These are phyloP conservation scores for Penicillium sclerotiorum DNA, from an alignment of 2,329 filamentous ascomycete genomes.

Conservation along the genomic window DNA sequence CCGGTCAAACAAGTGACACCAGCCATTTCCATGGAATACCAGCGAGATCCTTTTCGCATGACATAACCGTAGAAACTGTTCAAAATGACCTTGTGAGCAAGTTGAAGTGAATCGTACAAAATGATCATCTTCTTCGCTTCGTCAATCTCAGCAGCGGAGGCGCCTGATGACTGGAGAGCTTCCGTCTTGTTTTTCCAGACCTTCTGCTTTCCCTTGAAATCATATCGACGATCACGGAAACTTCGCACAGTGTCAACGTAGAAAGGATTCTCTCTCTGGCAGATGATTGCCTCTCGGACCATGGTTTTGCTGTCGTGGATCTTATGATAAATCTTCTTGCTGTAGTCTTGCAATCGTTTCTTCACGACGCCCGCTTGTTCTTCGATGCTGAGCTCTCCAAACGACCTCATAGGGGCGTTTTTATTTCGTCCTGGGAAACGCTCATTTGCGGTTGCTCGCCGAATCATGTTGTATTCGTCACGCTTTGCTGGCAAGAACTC, in stretches of 20 bases:
- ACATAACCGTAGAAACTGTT: slow-evolving; percentile 99
- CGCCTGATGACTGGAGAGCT: slow-evolving; percentile 78
- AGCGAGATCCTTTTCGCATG: slow-evolving; percentile 97
- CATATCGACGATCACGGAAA: slow-evolving; percentile 95
- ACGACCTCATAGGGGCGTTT: slow-evolving; percentile 70
- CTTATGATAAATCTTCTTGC: slow-evolving; percentile 99
- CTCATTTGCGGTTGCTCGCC: slow-evolving; percentile 87
- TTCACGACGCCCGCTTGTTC: slow-evolving; percentile 80
- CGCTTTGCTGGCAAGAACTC: slow-evolving; percentile 95
- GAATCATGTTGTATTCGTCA: slow-evolving; percentile 99
- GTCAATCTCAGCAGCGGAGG: slow-evolving; percentile 75
- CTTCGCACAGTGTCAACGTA: slow-evolving; percentile 95
- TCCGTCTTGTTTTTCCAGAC: slow-evolving; percentile 98
- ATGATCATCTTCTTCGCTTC: slow-evolving; percentile 99
- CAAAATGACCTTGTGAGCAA: slow-evolving; percentile 97
- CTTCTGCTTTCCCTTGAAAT: slow-evolving; percentile 98
- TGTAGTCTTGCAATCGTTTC: slow-evolving; percentile 88
- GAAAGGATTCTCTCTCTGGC: slow-evolving; percentile 96
- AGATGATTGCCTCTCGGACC: slow-evolving; percentile 94
- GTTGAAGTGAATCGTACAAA: slow-evolving; percentile 89
- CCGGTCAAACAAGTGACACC: slow-evolving; percentile 97
- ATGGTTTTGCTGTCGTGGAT: slow-evolving; percentile 94
- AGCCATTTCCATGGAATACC: slow-evolving; percentile 99
- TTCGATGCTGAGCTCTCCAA: slow-evolving; percentile 77
- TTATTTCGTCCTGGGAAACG: slow-evolving; percentile 80